phyloP scores from a whole-genome alignment of 176 grass and related monocot genomes.

The Oryza glumipatula region DNA sequence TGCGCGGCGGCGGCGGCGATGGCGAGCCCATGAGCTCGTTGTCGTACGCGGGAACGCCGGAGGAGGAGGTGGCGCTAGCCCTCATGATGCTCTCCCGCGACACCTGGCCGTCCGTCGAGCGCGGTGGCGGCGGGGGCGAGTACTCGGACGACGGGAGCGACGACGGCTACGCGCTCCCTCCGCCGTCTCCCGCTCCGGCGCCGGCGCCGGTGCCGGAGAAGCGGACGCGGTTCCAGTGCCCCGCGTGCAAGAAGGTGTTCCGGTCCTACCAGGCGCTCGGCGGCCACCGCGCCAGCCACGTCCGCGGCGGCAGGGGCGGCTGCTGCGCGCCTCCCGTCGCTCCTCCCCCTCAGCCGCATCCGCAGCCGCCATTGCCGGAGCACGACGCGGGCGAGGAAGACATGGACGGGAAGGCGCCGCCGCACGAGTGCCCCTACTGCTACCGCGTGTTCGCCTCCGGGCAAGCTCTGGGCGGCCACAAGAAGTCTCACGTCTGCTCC shows the following conservation, averaged over 20 bases:
- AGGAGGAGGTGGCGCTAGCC: constrained; percentile 69
- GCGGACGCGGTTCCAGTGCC: constrained; percentile 60
- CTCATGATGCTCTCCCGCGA: constrained; percentile 80
- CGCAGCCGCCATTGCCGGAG: constrained; percentile 41
- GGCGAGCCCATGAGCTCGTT: constrained; percentile 66
- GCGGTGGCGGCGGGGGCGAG: neutral
- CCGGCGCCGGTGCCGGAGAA: constrained; percentile 20
- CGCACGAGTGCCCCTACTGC: constrained; percentile 68
- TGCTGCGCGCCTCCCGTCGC: constrained; percentile 43
- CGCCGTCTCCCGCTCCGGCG: neutral
- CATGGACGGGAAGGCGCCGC: constrained; percentile 36
- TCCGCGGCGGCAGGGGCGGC: constrained; percentile 44
- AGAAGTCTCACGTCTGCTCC: constrained; percentile 57
- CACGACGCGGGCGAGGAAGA: constrained; percentile 9
- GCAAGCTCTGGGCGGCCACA: constrained; percentile 83
- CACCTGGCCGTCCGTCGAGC: constrained; percentile 33
- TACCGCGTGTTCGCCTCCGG: constrained; percentile 66
- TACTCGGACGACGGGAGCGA: constrained; percentile 40
- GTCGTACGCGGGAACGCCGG: constrained; percentile 46
- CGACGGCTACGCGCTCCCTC: constrained; percentile 26
- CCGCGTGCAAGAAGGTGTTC: constrained; percentile 70
- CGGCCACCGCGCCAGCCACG: constrained; percentile 68
- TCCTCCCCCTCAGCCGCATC: neutral
- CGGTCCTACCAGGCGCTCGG: constrained; percentile 79
- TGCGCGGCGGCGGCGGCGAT: constrained; percentile 15